Conservation (phyloP, 2,329 filamentous ascomycete species). For the Aureobasidium namibiae region DNA sequence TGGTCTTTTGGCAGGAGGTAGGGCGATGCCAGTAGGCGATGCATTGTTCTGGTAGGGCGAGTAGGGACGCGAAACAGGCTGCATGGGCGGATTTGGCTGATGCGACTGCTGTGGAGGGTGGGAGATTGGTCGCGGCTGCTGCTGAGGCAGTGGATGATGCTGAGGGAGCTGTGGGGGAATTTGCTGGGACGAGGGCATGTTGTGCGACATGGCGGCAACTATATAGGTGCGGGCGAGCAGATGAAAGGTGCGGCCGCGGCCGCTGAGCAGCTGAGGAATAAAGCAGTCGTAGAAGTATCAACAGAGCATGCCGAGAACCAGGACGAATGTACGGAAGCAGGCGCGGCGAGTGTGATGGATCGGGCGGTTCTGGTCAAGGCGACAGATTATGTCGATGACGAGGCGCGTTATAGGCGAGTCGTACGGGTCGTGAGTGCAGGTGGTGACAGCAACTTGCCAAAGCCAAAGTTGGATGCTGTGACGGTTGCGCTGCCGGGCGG, state of each 20-base stretch:
- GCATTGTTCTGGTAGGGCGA: constrained; percentile 50
- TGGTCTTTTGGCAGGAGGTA: constrained; percentile 66
- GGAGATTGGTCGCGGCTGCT: background rate
- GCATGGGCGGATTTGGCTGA: constrained; percentile 18
- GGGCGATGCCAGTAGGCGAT: constrained; percentile 48
- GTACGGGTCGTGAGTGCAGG: background rate
- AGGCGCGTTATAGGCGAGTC: background rate
- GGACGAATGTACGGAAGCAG: background rate
- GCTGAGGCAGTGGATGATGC: constrained; percentile 4
- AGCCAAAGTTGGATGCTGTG: constrained; percentile 4
- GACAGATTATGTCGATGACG: background rate
- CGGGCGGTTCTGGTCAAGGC: background rate
- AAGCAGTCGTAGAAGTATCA: background rate
- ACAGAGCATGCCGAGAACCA: constrained; percentile 1
- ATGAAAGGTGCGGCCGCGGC: background rate
- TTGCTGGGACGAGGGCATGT: constrained; percentile 12
- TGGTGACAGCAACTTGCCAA: too few relatives aligned
- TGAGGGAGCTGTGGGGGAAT: constrained; percentile 20
- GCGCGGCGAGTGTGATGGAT: background rate
- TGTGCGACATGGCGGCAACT: constrained; percentile 14
- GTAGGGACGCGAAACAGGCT: constrained; percentile 17
- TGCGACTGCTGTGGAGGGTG: background rate
- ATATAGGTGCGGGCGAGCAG: background rate
- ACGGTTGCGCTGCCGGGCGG: background rate
- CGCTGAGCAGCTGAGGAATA: constrained; percentile 2